phyloP scores from a whole-genome alignment of 768 basidiomycete species.

The Trametes coccinea region DNA sequence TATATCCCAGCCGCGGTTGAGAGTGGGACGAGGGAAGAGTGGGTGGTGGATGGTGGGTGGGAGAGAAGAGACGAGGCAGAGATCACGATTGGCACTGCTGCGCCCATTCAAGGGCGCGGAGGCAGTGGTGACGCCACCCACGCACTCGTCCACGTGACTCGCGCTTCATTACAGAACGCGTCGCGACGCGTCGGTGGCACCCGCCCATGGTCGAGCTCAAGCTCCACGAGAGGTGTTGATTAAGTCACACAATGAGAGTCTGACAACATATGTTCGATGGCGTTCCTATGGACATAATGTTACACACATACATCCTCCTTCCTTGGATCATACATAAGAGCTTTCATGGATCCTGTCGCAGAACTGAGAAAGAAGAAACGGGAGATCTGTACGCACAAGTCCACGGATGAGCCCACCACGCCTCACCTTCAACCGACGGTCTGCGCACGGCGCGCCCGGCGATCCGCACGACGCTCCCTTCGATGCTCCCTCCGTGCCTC shows the following conservation, averaged over 20 bases:
- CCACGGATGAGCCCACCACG: background rate
- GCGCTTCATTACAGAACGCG: constrained; percentile 14
- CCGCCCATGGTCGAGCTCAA: no score
- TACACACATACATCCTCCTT: constrained; percentile 7
- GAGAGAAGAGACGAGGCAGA: background rate
- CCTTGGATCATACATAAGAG: constrained; percentile 12
- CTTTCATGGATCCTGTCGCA: no score
- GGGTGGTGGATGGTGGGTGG: background rate
- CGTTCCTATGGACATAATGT: background rate
- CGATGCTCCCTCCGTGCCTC: constrained; percentile 11
- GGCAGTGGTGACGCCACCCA: constrained; percentile 14
- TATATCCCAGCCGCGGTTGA: constrained; percentile 16
- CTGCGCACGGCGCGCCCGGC: constrained; percentile 11
- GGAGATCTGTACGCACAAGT: background rate
- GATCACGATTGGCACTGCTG: background rate
- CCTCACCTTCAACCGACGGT: background rate
- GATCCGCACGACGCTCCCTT: constrained; percentile 6
- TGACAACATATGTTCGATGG: no score
- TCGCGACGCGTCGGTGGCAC: constrained; percentile 9
- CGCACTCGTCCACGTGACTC: constrained; percentile 8
- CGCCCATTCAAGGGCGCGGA: background rate
- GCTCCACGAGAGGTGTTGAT: no score
- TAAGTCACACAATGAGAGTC: no score
- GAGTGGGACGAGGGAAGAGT: background rate
- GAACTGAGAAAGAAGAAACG: background rate